Conservation (phyloP, 768 basidiomycete genomes). For the Boletellus ananiceps region DNA sequence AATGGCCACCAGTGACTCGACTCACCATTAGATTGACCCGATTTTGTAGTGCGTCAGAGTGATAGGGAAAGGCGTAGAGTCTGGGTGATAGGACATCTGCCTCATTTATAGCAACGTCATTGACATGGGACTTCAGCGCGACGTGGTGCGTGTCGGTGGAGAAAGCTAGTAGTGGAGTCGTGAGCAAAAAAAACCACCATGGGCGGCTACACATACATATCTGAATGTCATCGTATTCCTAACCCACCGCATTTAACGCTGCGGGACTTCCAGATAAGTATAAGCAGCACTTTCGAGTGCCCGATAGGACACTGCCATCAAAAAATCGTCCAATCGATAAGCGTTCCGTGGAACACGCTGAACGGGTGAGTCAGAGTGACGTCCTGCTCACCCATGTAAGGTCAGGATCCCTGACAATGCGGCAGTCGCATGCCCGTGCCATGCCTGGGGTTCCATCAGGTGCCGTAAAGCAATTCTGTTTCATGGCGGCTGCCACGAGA, state of each 20-base stretch:
- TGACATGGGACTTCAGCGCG: not conserved
- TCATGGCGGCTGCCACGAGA: no score
- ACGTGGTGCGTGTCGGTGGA: not conserved
- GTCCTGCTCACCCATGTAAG: not conserved
- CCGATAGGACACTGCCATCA: conserved; percentile 4
- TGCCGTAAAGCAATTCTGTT: conserved; percentile 2
- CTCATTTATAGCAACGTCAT: conserved; percentile 17
- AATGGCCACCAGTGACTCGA: not conserved
- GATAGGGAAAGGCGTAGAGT: not conserved
- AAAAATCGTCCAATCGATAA: conserved; percentile 12
- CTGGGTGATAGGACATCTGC: not conserved
- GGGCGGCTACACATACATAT: conserved; percentile 14
- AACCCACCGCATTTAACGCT: not conserved
- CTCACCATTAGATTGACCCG: conserved; percentile 12
- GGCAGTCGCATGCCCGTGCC: conserved; percentile 8
- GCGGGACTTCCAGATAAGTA: conserved; percentile 2
- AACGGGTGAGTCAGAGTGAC: conserved; percentile 14
- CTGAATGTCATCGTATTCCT: not conserved
- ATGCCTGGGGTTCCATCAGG: not conserved
- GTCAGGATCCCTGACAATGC: conserved; percentile 14
- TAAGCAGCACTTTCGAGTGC: not conserved
- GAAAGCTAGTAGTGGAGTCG: not conserved
- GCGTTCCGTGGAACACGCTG: conserved; percentile 12
- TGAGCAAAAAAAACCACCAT: not conserved
- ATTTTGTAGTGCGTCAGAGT: conserved; percentile 1